Evolutionary conservation across 2,329 filamentous ascomycete species (phyloP).

Genomic region (Calycina herbarum): DNA sequence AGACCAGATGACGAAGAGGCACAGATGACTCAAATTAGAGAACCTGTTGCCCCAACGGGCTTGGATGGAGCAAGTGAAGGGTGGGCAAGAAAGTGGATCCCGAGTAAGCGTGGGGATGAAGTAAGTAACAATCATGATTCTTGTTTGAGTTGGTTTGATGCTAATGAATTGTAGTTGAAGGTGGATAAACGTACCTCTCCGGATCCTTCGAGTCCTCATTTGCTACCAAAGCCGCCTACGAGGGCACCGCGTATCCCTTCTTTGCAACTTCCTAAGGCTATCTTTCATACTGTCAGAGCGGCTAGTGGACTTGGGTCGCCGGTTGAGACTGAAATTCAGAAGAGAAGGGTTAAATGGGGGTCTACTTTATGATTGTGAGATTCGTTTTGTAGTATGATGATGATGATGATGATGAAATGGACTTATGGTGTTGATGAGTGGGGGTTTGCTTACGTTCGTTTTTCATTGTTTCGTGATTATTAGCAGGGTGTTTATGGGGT

Average conservation of each 20-base stretch:
- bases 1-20: conserved; percentile 14
- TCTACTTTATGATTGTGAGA: conserved; percentile 1
- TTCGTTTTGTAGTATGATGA: not conserved
- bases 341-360: conserved; percentile 6
- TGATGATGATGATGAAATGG: too few relatives aligned
- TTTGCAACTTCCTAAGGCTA: conserved; percentile 26
- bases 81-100: conserved; percentile 19
- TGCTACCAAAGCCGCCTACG: conserved; percentile 12
- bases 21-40: conserved; percentile 1
- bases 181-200: not conserved
- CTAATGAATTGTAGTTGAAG: conserved; percentile 1
- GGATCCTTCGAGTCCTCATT: not conserved
- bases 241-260: conserved; percentile 22
- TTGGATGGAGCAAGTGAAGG: conserved; percentile 25
- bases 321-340: conserved; percentile 4
- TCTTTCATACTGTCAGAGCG: conserved; percentile 23
- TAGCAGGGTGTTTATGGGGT: too few relatives aligned
- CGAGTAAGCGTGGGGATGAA: conserved; percentile 1
- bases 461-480: too few relatives aligned
- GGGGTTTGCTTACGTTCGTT: too few relatives aligned
- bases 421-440: too few relatives aligned
- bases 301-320: conserved; percentile 19
- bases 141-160: not conserved
- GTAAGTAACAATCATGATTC: conserved; percentile 1
- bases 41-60: not conserved